phyloP scores from a whole-genome alignment of 345 rosid species.

The Bretschneidera sinensis region DNA sequence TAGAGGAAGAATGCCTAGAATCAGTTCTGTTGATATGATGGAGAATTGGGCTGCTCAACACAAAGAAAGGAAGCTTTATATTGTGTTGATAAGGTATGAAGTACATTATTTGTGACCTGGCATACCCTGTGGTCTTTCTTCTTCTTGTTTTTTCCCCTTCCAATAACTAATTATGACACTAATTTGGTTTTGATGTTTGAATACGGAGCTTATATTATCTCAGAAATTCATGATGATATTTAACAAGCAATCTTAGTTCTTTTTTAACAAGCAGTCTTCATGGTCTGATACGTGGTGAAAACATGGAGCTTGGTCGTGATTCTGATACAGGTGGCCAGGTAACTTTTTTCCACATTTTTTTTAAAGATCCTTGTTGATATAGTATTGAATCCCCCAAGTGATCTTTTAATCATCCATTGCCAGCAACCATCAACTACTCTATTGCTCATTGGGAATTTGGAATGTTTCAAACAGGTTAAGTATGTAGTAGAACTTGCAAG shows the following conservation, averaged over 20 bases:
- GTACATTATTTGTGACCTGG: neutral
- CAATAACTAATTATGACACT: neutral
- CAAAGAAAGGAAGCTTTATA: slow-evolving; percentile 69
- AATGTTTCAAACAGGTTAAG: slow-evolving; percentile 48
- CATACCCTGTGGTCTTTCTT: neutral
- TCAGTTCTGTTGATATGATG: slow-evolving; percentile 58
- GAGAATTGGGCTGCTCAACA: slow-evolving; percentile 68
- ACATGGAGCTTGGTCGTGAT: slow-evolving; percentile 84
- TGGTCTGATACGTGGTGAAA: no score
- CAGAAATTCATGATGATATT: slow-evolving; percentile 6
- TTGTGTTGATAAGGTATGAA: slow-evolving; percentile 71
- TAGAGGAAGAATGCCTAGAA: slow-evolving; percentile 51
- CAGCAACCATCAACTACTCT: neutral
- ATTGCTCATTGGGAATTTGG: slow-evolving; percentile 1
- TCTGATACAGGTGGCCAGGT: slow-evolving; percentile 94
- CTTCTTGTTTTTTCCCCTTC: neutral
- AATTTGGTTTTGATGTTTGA: neutral
- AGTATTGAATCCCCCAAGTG: neutral
- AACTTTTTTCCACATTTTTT: slow-evolving; percentile 3
- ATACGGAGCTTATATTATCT: slow-evolving; percentile 1
- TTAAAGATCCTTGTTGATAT: neutral
- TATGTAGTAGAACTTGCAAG: slow-evolving; percentile 89
- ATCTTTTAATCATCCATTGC: neutral
- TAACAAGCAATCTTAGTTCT: neutral
- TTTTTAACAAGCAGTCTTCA: slow-evolving; percentile 50